A percentile compares a stretch with the other conserved stretches of the same genome.
Evolutionary conservation across 148 eudicot species (phyloP).

Genomic region (Camellia granthamiana): DNA sequence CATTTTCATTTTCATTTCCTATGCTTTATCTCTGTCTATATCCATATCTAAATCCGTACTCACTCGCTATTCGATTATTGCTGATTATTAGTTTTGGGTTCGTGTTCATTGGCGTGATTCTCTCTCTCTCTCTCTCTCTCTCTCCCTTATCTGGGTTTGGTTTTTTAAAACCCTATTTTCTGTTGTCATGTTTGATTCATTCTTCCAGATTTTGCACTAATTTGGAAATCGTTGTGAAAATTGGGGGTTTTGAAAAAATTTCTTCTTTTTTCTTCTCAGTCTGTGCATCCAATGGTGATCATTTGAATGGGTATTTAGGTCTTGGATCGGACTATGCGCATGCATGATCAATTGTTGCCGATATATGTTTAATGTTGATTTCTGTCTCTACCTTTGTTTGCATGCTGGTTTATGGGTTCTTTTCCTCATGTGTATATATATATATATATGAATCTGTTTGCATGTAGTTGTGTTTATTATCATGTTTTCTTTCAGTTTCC

Average conservation of each 20-base stretch:
- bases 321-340: background rate
- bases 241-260: background rate
- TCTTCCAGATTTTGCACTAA: background rate
- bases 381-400: background rate
- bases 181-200: background rate
- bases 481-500: background rate
- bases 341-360: background rate
- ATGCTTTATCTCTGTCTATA: background rate
- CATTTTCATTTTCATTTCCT: background rate
- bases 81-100: background rate
- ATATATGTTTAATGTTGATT: background rate
- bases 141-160: no score
- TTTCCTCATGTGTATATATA: background rate
- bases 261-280: background rate
- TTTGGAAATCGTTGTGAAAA: background rate
- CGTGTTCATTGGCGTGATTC: background rate
- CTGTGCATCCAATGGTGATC: background rate
- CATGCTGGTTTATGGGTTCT: background rate
- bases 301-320: background rate
- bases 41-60: background rate
- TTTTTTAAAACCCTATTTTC: background rate
- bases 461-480: background rate
- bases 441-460: background rate
- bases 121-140: background rate
- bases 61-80: background rate